Evolutionary conservation across 176 grass and related monocot genomes (phyloP).

Genomic region (Aegilops tauschii): DNA sequence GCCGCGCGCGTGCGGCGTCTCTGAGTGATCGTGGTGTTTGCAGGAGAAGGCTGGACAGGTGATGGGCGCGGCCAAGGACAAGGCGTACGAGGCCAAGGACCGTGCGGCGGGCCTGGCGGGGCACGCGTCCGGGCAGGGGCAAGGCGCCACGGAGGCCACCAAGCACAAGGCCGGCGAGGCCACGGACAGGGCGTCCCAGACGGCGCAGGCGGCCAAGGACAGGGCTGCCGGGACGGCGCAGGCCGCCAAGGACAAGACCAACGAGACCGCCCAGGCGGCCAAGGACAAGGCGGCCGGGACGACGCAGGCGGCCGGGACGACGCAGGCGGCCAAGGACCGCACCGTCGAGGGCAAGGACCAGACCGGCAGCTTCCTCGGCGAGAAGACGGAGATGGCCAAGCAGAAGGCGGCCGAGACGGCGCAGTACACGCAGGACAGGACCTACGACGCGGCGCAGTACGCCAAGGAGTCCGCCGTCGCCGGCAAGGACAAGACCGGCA

Average conservation of each 20-base stretch:
- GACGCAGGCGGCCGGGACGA: slow-evolving; percentile 27
- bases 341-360: slow-evolving; percentile 24
- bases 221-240: neutral
- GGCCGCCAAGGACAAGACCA: slow-evolving; percentile 31
- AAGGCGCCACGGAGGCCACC: neutral
- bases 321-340: slow-evolving; percentile 22
- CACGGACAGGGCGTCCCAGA: slow-evolving; percentile 20
- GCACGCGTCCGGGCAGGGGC: neutral
- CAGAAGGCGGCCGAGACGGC: neutral
- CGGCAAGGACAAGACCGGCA: slow-evolving; percentile 59
- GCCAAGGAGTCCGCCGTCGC: slow-evolving; percentile 38
- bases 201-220: slow-evolving; percentile 27
- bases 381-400: slow-evolving; percentile 45
- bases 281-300: slow-evolving; percentile 43
- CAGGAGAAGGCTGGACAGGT: slow-evolving; percentile 33
- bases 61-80: slow-evolving; percentile 20
- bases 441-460: slow-evolving; percentile 26
- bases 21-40: neutral
- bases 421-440: slow-evolving; percentile 19
- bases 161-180: slow-evolving; percentile 54
- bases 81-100: slow-evolving; percentile 29
- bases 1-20: too few species aligned
- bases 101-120: neutral
- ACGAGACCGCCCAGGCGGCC: neutral
- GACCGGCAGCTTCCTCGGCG: slow-evolving; percentile 23